Base-by-base conservation (phyloP, 129 eudicot genomes). In the Sambucus nigra region DNA sequence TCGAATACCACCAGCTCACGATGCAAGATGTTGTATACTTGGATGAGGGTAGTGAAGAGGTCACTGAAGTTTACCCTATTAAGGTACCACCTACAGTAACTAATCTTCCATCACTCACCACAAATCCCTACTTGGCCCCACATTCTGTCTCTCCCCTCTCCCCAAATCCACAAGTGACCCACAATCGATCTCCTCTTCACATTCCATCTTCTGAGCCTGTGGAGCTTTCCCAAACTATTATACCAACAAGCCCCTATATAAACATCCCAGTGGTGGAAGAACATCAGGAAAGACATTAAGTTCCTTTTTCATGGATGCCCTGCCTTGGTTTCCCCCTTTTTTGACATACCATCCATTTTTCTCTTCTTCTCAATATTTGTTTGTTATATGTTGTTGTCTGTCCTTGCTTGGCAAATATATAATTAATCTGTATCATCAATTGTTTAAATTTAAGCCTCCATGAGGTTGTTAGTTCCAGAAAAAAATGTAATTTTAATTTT, bases 1-100 rank as follows among this genome's bases (percentile, higher is more conserved):
- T 91, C 29, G 98, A 91, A 64, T 91, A 91, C 62, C 98, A 91
- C 70, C 98, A 91, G 66, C 73, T 91, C 6, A 91, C 95, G 3
- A 91, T 91, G 98, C 98, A 91, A 65, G 98, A 91, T 55, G 91
- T 91, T 24, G 95, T 91, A 2, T 91, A 91, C 66, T 58, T 91
- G 53, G 94, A 91, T 45, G 98, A 91, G 56, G 71, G 61, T 18
- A 81, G 50, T 69, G 97, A 84, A 81, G 94, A 88, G 79, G 91
- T 88, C 9, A 72, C 95, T 21, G 88, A 88, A 71, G 94, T 88
- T 41, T 80, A 84, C 73, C 92, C 42, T 8, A 64, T 73, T 22
- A 83, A 74, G 57, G 68, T 68, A 27, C 64, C 75, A 18, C 9
- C 38, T 3, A 3, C 82, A 59, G 39, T 58, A 21, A 51, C 51